Percentiles rank a stretch among this genome's conserved stretches.
Evolutionary conservation across 2,329 filamentous ascomycete genomes (phyloP).

Genomic region (Aspergillus ustus): DNA sequence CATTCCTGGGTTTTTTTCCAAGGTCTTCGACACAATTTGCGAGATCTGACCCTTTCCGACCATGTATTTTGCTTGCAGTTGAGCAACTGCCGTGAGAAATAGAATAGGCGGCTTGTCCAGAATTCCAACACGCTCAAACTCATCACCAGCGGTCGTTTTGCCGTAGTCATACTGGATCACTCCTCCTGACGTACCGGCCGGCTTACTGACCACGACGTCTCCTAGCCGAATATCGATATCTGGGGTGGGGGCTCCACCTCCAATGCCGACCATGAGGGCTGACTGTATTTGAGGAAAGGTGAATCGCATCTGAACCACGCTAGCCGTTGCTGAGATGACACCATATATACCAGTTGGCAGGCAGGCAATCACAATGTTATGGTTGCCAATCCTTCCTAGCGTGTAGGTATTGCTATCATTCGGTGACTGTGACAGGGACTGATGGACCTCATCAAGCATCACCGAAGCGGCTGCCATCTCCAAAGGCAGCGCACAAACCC

Average conservation of each 20-base stretch:
- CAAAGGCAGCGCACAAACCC: slow-evolving; percentile 7
- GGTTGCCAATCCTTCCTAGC: not conserved
- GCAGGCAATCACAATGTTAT: slow-evolving; percentile 8
- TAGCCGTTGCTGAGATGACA: slow-evolving; percentile 1
- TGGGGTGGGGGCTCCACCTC: slow-evolving; percentile 32
- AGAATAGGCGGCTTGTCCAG: slow-evolving; percentile 9
- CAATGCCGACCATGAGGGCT: slow-evolving; percentile 37
- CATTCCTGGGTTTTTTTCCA: not conserved
- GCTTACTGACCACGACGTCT: slow-evolving; percentile 10
- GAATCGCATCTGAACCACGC: slow-evolving; percentile 18
- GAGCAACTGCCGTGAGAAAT: slow-evolving; percentile 3
- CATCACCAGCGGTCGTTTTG: not conserved
- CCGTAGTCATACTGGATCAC: slow-evolving; percentile 12
- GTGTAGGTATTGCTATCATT: slow-evolving; percentile 4
- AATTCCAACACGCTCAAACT: slow-evolving; percentile 1
- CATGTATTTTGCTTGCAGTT: slow-evolving; percentile 1
- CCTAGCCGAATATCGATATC: slow-evolving; percentile 18
- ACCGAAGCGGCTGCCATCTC: slow-evolving; percentile 3
- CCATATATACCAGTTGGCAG: slow-evolving; percentile 2
- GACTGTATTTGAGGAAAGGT: slow-evolving; percentile 31
- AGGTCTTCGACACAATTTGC: not conserved
- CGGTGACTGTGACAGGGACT: not conserved
- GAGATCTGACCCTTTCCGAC: not conserved
- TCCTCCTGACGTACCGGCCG: not conserved
- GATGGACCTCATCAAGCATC: slow-evolving; percentile 2